Percentiles rank a stretch among this genome's conserved stretches.
Evolutionary conservation across 169 alveolate genomes (phyloP).

Genomic region (Cyclospora cayetanensis): DNA sequence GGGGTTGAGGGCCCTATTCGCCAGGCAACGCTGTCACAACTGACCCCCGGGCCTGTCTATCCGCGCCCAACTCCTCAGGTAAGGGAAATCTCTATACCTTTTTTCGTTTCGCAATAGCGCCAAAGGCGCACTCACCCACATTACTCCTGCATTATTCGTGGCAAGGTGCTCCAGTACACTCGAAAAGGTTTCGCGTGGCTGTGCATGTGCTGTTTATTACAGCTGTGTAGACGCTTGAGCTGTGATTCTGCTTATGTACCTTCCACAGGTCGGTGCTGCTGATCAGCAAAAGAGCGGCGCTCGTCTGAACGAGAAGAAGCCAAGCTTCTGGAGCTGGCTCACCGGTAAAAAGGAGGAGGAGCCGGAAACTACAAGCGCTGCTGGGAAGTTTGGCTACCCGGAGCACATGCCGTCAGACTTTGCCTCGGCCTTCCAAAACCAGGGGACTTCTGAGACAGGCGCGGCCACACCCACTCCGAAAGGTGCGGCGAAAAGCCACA

Average conservation of each 20-base stretch:
- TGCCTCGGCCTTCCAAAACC: constrained; percentile 79
- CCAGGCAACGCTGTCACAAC: constrained; percentile 51
- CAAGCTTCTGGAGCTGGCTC: constrained; percentile 78
- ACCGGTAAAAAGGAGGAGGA: constrained; percentile 72
- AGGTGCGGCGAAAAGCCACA: not conserved
- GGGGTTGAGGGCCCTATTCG: constrained; percentile 42
- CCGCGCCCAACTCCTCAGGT: constrained; percentile 73
- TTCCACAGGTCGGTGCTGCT: constrained; percentile 17
- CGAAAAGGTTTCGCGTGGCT: too few relatives aligned
- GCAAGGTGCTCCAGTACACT: too few relatives aligned
- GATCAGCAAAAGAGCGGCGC: constrained; percentile 64
- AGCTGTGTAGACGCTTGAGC: too few relatives aligned
- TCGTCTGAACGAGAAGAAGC: constrained; percentile 68
- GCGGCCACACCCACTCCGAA: not conserved
- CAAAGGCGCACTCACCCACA: too few relatives aligned
- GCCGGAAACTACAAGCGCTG: constrained; percentile 64
- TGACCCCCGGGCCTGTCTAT: constrained; percentile 70
- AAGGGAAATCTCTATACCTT: too few relatives aligned
- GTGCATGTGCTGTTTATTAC: too few relatives aligned
- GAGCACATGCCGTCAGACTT: constrained; percentile 79
- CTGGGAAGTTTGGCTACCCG: constrained; percentile 74
- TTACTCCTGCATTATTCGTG: too few relatives aligned
- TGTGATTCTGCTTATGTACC: too few relatives aligned
- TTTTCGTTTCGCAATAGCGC: too few relatives aligned
- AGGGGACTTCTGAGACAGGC: constrained; percentile 41